Percentiles rank a stretch among this genome's conserved stretches.
Conservation (phyloP, 352 stramenopile species). For the Achlya hypogyna region DNA sequence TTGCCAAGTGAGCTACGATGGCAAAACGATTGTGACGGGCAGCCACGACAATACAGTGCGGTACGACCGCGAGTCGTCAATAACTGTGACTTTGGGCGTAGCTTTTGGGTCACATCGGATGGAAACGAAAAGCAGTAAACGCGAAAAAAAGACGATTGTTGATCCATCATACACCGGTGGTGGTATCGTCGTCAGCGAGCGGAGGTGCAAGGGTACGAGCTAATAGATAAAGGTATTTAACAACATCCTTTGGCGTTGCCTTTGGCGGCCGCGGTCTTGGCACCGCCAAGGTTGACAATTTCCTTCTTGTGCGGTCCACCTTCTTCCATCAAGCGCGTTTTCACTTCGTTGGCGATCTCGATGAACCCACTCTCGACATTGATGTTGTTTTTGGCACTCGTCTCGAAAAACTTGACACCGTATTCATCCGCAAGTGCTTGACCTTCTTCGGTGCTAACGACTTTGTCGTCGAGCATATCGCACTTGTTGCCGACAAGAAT, state of each 20-base stretch:
- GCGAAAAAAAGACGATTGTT: conserved; percentile 21
- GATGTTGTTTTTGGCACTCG: conserved; percentile 93
- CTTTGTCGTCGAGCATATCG: conserved; percentile 97
- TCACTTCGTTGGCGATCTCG: conserved; percentile 82
- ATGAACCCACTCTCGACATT: conserved; percentile 90
- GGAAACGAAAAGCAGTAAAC: conserved; percentile 5
- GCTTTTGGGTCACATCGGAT: neutral
- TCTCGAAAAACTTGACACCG: conserved; percentile 94
- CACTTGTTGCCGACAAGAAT: conserved; percentile 99
- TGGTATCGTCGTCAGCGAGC: too few relatives aligned
- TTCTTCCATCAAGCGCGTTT: conserved; percentile 85
- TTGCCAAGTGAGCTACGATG: conserved; percentile 58
- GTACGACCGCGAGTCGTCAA: conserved; percentile 29
- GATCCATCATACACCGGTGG: conserved; percentile 25
- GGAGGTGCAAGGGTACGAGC: neutral
- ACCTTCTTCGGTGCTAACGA: conserved; percentile 91
- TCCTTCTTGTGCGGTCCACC: conserved; percentile 80
- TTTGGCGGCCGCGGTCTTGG: conserved; percentile 64
- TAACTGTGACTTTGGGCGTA: neutral
- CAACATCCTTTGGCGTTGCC: conserved; percentile 58
- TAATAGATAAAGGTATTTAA: conserved; percentile 34
- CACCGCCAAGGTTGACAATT: conserved; percentile 53
- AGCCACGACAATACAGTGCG: conserved; percentile 64
- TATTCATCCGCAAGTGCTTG: conserved; percentile 92
- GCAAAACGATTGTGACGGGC: conserved; percentile 31